Conservation (phyloP, 2,329 filamentous ascomycete species). For the Ilyonectria sp. region DNA sequence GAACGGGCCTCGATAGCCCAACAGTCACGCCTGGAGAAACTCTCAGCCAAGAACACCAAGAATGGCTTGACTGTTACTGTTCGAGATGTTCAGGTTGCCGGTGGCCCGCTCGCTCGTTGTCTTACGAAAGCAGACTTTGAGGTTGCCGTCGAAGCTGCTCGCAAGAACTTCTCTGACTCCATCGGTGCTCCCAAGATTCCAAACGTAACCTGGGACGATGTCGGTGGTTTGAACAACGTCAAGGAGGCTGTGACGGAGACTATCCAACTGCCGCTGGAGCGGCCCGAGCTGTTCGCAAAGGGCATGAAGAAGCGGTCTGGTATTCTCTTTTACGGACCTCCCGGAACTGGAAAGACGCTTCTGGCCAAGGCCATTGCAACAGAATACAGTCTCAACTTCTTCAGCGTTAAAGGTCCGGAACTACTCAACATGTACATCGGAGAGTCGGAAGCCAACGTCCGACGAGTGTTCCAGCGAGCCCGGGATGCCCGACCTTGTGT, state of each 20-base stretch:
- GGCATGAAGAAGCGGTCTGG: constrained; percentile 98
- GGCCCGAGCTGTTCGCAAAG: constrained; percentile 94
- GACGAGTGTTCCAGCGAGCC: constrained; percentile 89
- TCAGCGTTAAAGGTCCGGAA: constrained; percentile 93
- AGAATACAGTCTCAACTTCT: constrained; percentile 95
- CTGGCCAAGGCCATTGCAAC: constrained; percentile 94
- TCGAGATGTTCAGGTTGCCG: constrained; percentile 89
- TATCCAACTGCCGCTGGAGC: constrained; percentile 91
- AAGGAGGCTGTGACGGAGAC: constrained; percentile 98
- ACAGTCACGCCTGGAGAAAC: constrained; percentile 79
- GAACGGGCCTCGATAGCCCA: constrained; percentile 88
- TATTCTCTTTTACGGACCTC: constrained; percentile 92
- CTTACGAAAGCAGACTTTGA: constrained; percentile 90
- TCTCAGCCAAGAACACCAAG: constrained; percentile 68
- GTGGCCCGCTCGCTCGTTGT: constrained; percentile 83
- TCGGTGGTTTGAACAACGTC: constrained; percentile 92
- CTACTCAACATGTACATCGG: constrained; percentile 97
- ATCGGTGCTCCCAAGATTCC: constrained; percentile 99
- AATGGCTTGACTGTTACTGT: constrained; percentile 69
- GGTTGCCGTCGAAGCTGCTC: constrained; percentile 91
- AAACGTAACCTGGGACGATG: constrained; percentile 96
- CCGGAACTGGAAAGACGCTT: constrained; percentile 93
- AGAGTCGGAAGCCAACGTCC: constrained; percentile 92
- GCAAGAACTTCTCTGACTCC: constrained; percentile 97
- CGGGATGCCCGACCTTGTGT: constrained; percentile 89